Conservation (phyloP, 1,284 basidiomycete genomes). For the Ustilago hordei region DNA sequence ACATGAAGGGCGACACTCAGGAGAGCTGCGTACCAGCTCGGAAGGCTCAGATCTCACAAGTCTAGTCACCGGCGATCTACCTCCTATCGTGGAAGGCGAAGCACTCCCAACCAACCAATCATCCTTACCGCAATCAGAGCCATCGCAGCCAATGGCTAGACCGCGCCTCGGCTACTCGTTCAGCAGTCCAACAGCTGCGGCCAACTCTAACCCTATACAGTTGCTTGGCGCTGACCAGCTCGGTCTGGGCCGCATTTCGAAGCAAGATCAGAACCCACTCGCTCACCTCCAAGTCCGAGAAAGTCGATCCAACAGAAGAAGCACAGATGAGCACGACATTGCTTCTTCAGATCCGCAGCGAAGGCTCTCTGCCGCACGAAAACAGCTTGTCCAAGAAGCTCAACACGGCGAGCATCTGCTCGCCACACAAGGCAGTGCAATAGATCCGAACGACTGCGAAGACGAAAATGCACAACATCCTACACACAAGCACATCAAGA, state of each 20-base stretch:
- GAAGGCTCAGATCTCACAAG: conserved; percentile 7
- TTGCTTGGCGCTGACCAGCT: conserved; percentile 3
- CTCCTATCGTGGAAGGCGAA: conserved; percentile 21
- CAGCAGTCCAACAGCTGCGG: conserved; percentile 21
- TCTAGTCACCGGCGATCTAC: conserved; percentile 4
- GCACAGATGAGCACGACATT: background rate
- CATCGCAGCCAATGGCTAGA: background rate
- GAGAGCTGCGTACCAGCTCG: conserved; percentile 9
- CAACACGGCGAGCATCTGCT: conserved; percentile 8
- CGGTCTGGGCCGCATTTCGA: background rate
- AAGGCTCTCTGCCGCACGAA: conserved; percentile 15
- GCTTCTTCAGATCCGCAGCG: conserved; percentile 7
- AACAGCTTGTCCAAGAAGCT: conserved; percentile 21
- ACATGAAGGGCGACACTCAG: background rate
- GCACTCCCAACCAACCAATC: conserved; percentile 6
- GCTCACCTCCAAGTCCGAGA: background rate
- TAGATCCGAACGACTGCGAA: conserved; percentile 11
- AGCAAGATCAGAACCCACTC: background rate
- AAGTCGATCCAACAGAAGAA: background rate
- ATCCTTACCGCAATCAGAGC: background rate
- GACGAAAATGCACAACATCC: conserved; percentile 2
- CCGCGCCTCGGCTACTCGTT: conserved; percentile 21
- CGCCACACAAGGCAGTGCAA: conserved; percentile 18
- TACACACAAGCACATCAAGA: conserved; percentile 28
- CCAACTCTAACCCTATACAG: background rate